Base-by-base conservation (phyloP, 345 rosid genomes). In the Bretschneidera sinensis region DNA sequence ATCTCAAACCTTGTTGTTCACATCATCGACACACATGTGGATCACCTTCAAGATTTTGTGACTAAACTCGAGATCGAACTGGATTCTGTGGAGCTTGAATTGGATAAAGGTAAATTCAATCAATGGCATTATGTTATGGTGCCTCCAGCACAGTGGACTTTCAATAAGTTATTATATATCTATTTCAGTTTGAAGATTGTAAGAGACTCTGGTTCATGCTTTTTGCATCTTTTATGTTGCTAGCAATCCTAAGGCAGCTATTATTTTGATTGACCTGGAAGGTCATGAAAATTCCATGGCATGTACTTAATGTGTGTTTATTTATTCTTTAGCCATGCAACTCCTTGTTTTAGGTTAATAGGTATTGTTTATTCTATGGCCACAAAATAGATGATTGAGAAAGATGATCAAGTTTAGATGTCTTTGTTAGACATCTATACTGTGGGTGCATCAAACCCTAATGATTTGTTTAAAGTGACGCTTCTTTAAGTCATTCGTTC, bases 1-100 rank as follows among this genome's bases (percentile, higher is more conserved):
- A 79, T 88, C 24, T 95, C 97, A 0, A 88, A 91, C 75, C 96
- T 95, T 28, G 83, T 95, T 6, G 88, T 91, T 68, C 97, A 95
- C 72, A 83, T 95, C 17, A 64, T 91, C 16, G 96, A 95, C 57
- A 91, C 95, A 0, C 96, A 95, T 51, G 83, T 95, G 14, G 99
- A 95, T 79, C 99, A 91, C 72, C 84, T 95, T 49, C 92, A 95
- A 71, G 97, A 95, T 65, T 73, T 85, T 52, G 91, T 87, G 24
- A 91, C 97, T 48, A 79, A 86, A 64, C 83, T 88, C 24, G 99
- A 95, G 86, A 88, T 88, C 16, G 99, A 95, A 59, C 74, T 95
- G 45, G 99, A 91, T 48, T 65, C 89, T 0, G 92, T 91, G 67
- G 99, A 95, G 75, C 74, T 91, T 47, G 91, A 95, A 66, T 64